Conservation (phyloP, 495 filamentous ascomycete genomes). For the Penicillium chermesinum region DNA sequence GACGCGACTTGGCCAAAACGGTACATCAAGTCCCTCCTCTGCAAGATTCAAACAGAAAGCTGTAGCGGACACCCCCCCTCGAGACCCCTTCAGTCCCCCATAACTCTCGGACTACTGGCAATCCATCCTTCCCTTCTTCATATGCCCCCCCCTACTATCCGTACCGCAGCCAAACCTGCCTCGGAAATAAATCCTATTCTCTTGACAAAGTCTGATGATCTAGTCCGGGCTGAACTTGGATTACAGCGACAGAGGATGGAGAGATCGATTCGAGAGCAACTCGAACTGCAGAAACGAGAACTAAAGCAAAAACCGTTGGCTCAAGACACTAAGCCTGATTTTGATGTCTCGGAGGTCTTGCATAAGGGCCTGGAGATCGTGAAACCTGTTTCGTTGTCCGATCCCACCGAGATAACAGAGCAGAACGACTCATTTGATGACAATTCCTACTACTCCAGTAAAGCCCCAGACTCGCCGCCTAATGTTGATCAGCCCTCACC, state of each 20-base stretch:
- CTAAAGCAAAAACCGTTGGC: constrained; percentile 48
- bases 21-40: constrained; percentile 17
- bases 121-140: constrained; percentile 21
- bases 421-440: constrained; percentile 72
- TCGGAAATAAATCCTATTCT: constrained; percentile 71
- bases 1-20: constrained; percentile 27
- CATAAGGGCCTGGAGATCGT: constrained; percentile 67
- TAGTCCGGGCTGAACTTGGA: constrained; percentile 76
- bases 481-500: constrained; percentile 25
- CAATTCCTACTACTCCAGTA: constrained; percentile 93
- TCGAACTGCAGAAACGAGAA: constrained; percentile 59
- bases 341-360: constrained; percentile 72
- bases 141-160: constrained; percentile 28
- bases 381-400: constrained; percentile 53
- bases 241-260: constrained; percentile 79
- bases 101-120: constrained; percentile 26
- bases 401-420: constrained; percentile 47
- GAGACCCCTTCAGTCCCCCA: constrained; percentile 23
- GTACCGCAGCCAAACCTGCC: constrained; percentile 34
- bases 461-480: constrained; percentile 49
- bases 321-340: constrained; percentile 59
- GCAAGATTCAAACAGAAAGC: constrained; percentile 20
- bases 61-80: constrained; percentile 27
- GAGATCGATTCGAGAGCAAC: constrained; percentile 64
- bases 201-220: constrained; percentile 75